Evolutionary conservation across 192 early-diverging fungal genomes (phyloP), one percentile per base, ranked within the genome.

Genomic region (Mortierella claussenii): DNA sequence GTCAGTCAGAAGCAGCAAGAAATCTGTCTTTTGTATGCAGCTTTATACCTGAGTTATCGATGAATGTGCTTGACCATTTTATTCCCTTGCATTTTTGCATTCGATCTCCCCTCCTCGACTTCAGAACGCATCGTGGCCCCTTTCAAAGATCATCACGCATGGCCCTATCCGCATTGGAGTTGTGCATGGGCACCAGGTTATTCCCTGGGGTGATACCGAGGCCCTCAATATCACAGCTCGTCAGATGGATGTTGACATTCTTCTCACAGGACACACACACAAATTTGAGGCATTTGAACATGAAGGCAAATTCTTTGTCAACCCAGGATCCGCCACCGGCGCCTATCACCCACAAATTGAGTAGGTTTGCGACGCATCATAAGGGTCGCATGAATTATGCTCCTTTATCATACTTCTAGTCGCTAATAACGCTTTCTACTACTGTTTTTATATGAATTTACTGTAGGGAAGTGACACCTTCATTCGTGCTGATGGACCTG

Each of bases 251-350:
- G 95, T 95, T 27, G 97, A 99, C 60, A 87, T 99, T 21, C 62
- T 99, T 37, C 83, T 99, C 7, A 86, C 87, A 2, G 96, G 96
- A 7, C 90, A 95, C 45, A 96, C 95, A 4, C 96, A 98, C 79
- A 78, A 86, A 44, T 97, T 98, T 54, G 92, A 95, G 66, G 95
- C 95, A 27, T 96, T 89, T 81, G 97, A 98, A 79, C 80, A 89
- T 55, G 93, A 98, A 32, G 95, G 95, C 15, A 83, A 92, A 69
- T 96, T 96, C 62, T 99, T 94, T 78, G 87, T 97, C 31, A 95
- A 98, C 73, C 97, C 97, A 1, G 97, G 97, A n/a, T 94, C 90
- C 33, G 93, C 96, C 17, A 99, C 97, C 1, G 97, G 96, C 26
- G 94, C 93, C 1, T 96, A 88, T 61, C 71, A 76, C 37, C 71